Base-by-base conservation (phyloP, 78 protist genomes). In the Diacronema lutheri region DNA sequence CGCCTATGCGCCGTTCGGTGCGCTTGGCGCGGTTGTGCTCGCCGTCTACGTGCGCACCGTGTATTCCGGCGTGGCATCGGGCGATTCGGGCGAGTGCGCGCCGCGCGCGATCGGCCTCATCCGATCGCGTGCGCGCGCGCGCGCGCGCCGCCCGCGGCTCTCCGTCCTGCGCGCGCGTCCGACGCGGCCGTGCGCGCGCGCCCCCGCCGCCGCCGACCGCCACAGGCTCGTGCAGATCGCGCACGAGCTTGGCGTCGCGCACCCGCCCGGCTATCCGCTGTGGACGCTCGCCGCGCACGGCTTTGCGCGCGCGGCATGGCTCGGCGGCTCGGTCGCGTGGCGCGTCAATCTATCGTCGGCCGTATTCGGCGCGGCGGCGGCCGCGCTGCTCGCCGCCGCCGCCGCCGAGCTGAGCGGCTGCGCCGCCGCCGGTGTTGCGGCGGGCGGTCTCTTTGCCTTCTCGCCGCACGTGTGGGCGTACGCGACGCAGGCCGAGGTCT, bases 41-140 rank as follows among this genome's bases (percentile, higher is more conserved):
- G n/a, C 74, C 38, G 37, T 88, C 5, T 93, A 93, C 69, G 61
- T 69, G n/a, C 23, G 29, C 57, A 93, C 95, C 21, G 73, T 84
- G 38, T 77, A 80, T 58, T 89, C 93, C 38, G 60, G 84, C 25
- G 88, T 88, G 14, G 38, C 91, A 19, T 92, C 92, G 44, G 95
- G 95, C 79, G 95, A 93, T 73, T 73, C 93, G 1, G 95, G 95
- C 20, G 95, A 93, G 85, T n/a, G n/a, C n/a, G n/a, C n/a, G n/a
- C n/a, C n/a, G n/a, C n/a, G n/a, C n/a, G n/a, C n/a, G n/a, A n/a
- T n/a, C n/a, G n/a, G n/a, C n/a, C n/a, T n/a, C n/a, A n/a, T n/a
- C n/a, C n/a, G n/a, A n/a, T n/a, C n/a, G n/a, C n/a, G n/a, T n/a
- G n/a, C n/a, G n/a, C n/a, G n/a, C n/a, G n/a, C n/a, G n/a, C n/a